Evolutionary conservation across 805 yeast genomes (phyloP), one percentile per base, ranked within the genome.

Genomic region (Cyberlindnera sargentensis): DNA sequence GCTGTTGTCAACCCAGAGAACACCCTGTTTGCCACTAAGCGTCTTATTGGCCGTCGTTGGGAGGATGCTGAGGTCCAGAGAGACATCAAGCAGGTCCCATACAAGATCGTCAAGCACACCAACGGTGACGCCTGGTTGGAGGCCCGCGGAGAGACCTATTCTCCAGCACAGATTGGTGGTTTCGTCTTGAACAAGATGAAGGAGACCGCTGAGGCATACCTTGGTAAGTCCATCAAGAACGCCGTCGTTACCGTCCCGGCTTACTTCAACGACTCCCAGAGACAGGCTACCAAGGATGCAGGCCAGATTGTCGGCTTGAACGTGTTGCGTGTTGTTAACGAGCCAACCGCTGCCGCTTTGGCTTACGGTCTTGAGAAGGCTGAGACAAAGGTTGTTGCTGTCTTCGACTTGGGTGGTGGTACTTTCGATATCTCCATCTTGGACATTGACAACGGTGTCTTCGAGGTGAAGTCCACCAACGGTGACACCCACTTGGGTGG

Each of bases 201-300:
- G 62, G 72, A 68, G 48, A 70, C 78, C 36, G 89, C 91, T 20
- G 82, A 79, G 59, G 62, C 72, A 15, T 78, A 78, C 57, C 57
- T 81, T 34, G 72, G 73, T 50, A 64, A 66, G 47, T 58, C 69
- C 24, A 73, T 82, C 20, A 73, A 74, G 47, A 82, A 80, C 53
- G 93, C 93, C 4, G 93, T 85, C 31, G 82, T 84, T 39, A 84
- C 93, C 1, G 91, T 84, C 8, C 93, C 93, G 29, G 91, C 91
- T 11, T 84, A 84, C 62, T 84, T 84, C 67, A 82, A 84, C 63
- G 90, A 84, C 62, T 71, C 84, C 29, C 93, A 84, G 62, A 72
- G 93, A 63, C 89, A 80, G 61, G 90, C 90, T 8, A 84, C 93
- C 27, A 82, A 83, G 60, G 76, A 75, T 58, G 85, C 91, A 1